Evolutionary conservation across 176 grass and related monocot genomes (phyloP), one percentile per base, ranked within the genome.

Genomic region (Chrysopogon serrulatus): DNA sequence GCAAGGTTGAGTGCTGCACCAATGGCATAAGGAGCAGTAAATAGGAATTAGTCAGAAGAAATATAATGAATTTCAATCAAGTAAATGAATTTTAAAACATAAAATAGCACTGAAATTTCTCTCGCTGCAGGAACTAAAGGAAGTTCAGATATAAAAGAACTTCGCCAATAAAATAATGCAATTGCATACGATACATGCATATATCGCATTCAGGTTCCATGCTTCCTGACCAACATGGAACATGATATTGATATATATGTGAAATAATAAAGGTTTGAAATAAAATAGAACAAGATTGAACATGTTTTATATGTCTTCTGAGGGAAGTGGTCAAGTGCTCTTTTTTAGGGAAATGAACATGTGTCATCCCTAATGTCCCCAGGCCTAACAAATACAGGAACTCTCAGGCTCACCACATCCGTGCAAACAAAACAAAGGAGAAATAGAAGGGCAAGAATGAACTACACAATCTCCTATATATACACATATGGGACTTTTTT

Each of bases 1-100:
- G 51, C 32, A 76, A 39, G 30, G 79, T 77, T 73, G 79, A 71
- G 51, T 73, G 79, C 86, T 90, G 57, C 77, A 40, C 37, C 34
- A 51, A 86, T 72, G 54, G 56, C 35, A 82, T 73, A 71, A 68
- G 69, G 19, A 44, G 57, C 27, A 76, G 37, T 16, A 86, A 82
- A 61, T 12, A 82, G 61, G 53, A 48, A 71, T 28, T 32, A 83
- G 31, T 47, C 4, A 40, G 1, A 19, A 70, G 8, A 21, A 48
- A 33, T 24, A 61, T n/a, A 44, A 60, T 70, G 61, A 76, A 76
- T 17, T 48, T 6, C 53, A 54, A 53, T 67, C 2, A 9, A 12
- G 62, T 42, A 70, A 37, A 80, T 27, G 15, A 61, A 17, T 26
- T 69, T 5, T 7, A 24, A 85, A 78, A 78, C 35, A 15, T 33